Conservation (phyloP, 768 basidiomycete genomes). For the Leucosporidium creatinivorum region DNA sequence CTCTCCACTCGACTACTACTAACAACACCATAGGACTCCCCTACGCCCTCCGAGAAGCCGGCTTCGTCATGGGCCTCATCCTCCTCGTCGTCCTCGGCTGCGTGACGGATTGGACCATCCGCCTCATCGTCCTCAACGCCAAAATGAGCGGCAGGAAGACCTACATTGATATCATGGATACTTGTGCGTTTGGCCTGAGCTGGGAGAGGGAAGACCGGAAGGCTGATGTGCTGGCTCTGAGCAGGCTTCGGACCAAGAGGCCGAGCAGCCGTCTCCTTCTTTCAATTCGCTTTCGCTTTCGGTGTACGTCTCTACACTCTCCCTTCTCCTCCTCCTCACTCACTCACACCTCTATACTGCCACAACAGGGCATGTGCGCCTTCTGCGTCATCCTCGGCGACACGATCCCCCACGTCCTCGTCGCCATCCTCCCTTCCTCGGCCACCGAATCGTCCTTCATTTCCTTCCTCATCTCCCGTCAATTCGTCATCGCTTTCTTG, state of each 20-base stretch:
- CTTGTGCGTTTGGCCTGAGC: slow-evolving; percentile 5
- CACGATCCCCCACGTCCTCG: slow-evolving; percentile 90
- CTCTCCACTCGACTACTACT: background rate
- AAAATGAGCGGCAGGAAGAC: slow-evolving; percentile 79
- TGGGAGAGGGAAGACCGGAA: too few relatives aligned
- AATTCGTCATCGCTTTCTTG: slow-evolving; percentile 80
- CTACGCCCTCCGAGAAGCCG: slow-evolving; percentile 88
- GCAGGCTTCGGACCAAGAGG: slow-evolving; percentile 69
- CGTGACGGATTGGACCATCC: slow-evolving; percentile 96
- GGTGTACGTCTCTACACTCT: slow-evolving; percentile 52
- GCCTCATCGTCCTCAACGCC: slow-evolving; percentile 88
- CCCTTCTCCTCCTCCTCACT: background rate
- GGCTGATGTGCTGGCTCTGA: slow-evolving; percentile 39
- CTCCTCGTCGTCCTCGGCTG: slow-evolving; percentile 70
- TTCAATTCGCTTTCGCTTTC: slow-evolving; percentile 96
- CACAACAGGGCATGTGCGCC: slow-evolving; percentile 86
- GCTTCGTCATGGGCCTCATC: slow-evolving; percentile 79
- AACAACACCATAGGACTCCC: slow-evolving; percentile 59
- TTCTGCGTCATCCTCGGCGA: slow-evolving; percentile 97
- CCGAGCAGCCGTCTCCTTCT: slow-evolving; percentile 88
- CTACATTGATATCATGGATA: slow-evolving; percentile 37
- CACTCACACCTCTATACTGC: background rate
- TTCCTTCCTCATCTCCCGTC: slow-evolving; percentile 69
- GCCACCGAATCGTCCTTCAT: slow-evolving; percentile 59
- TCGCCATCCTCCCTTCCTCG: slow-evolving; percentile 66